phyloP scores from a whole-genome alignment of 441 rosid species.

The Corymbia calophylla region DNA sequence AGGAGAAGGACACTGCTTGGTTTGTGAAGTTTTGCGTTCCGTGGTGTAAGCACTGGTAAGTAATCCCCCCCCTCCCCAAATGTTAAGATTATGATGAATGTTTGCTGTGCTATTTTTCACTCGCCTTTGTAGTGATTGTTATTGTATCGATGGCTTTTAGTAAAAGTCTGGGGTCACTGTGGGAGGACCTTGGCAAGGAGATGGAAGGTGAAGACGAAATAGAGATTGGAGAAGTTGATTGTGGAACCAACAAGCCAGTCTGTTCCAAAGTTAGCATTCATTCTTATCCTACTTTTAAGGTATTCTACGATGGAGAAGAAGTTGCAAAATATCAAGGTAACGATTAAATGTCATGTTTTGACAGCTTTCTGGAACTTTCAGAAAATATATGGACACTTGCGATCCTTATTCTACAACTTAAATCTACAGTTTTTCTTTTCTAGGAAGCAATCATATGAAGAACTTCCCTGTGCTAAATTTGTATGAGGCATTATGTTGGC shows the following conservation, averaged over 20 bases:
- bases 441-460: neutral
- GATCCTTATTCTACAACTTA: neutral
- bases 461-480: neutral
- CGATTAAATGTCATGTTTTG: neutral
- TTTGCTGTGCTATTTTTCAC: neutral
- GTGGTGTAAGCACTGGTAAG: conserved; percentile 98
- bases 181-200: conserved; percentile 85
- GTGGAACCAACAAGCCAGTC: conserved; percentile 63
- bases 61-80: neutral
- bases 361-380: neutral
- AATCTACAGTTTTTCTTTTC: neutral
- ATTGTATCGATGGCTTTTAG: conserved; percentile 23
- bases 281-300: conserved; percentile 92
- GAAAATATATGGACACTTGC: neutral
- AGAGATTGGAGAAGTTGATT: conserved; percentile 95
- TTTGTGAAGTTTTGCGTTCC: conserved; percentile 96
- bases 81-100: neutral
- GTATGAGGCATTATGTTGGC: neutral
- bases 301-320: conserved; percentile 88
- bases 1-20: conserved; percentile 97
- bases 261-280: conserved; percentile 87
- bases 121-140: conserved; percentile 2
- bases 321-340: conserved; percentile 88
- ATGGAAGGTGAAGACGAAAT: conserved; percentile 95
- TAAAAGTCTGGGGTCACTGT: conserved; percentile 80